Conservation (phyloP, 169 alveolate genomes). For the Eimeria tenella region DNA sequence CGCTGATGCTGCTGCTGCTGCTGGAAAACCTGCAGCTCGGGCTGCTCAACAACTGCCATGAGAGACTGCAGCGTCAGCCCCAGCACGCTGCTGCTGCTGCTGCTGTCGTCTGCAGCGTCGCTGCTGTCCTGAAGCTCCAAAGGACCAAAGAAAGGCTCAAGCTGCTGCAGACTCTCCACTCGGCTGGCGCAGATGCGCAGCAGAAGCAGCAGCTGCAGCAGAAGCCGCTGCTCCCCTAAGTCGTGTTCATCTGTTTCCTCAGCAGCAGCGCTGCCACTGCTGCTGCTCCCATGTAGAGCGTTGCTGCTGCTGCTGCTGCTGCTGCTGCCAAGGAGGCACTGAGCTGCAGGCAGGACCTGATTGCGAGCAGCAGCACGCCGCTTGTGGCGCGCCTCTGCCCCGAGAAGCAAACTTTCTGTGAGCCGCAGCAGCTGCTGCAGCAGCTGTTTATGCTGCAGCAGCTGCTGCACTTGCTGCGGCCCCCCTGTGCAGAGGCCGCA, state of each 20-base stretch:
- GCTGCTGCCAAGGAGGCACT: constrained; percentile 29
- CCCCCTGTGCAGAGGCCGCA: constrained; percentile 32
- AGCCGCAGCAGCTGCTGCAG: constrained; percentile 67
- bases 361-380: constrained; percentile 20
- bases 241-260: constrained; percentile 7
- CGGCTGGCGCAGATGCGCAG: constrained; percentile 51
- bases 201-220: constrained; percentile 72
- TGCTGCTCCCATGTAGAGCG: background rate
- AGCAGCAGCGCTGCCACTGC: constrained; percentile 12
- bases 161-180: constrained; percentile 13
- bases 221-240: constrained; percentile 38
- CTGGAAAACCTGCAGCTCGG: constrained; percentile 13
- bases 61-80: constrained; percentile 34
- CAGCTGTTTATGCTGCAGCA: constrained; percentile 44
- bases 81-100: constrained; percentile 66
- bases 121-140: constrained; percentile 13
- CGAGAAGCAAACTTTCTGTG: constrained; percentile 22
- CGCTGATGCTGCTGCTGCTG: constrained; percentile 46
- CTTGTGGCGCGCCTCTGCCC: constrained; percentile 7
- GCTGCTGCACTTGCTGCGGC: constrained; percentile 53
- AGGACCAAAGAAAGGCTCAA: constrained; percentile 23
- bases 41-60: constrained; percentile 40
- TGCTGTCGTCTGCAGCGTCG: constrained; percentile 2
- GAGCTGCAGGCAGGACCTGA: constrained; percentile 48
- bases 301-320: constrained; percentile 41